Base-by-base conservation (phyloP, 208 protist species). In the Porcisia hertigi region DNA sequence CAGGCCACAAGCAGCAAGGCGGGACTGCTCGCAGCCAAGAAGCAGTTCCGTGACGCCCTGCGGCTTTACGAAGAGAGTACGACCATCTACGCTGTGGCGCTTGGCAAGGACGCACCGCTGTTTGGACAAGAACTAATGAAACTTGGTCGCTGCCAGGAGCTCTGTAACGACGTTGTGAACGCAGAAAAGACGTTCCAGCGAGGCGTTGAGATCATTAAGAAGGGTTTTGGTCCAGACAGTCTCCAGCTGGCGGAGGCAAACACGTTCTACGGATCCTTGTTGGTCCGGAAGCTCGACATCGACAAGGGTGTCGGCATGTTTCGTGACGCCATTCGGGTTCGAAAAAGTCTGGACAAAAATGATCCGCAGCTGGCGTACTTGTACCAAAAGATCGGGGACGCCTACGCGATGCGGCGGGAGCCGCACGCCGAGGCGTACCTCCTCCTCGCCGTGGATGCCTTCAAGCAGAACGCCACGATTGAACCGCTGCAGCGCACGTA, bases 311-410 rank as follows among this genome's bases (percentile, higher is more conserved):
- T 94, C 53, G 69, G 60, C 34, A 73, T 91, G n/a, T 93, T 97
- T 71, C 83, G 83, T 34, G 86, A 94, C n/a, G 91, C 86, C 25
- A 85, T 97, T 12, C 86, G 88, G 58, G 84, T 97, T 47, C 91
- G 91, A 45, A 94, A 97, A 71, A 58, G 58, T 14, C 72, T 71
- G 43, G 86, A 95, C 75, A 69, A 78, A 67, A 81, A 89, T 16
- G 91, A 97, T 76, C 91, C 90, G 47, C 91, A 95, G 79, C 76
- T 97, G 54, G 87, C 91, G 8, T 97, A 89, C 81, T 71, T 97
- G 41, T 97, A 97, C 78, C 91, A 97, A 54, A 95, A 97, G 76
- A 82, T 96, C 12, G 93, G 88, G 14, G 93, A 97, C 69, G 91
- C 82, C 74, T 94, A 94, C 74, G 93, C 93, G 16, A 87, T 92